A percentile compares a stretch with the other conserved stretches of the same genome.
Evolutionary conservation across 2,329 filamentous ascomycete species (phyloP).

Genomic region (Fusarium dimerum): DNA sequence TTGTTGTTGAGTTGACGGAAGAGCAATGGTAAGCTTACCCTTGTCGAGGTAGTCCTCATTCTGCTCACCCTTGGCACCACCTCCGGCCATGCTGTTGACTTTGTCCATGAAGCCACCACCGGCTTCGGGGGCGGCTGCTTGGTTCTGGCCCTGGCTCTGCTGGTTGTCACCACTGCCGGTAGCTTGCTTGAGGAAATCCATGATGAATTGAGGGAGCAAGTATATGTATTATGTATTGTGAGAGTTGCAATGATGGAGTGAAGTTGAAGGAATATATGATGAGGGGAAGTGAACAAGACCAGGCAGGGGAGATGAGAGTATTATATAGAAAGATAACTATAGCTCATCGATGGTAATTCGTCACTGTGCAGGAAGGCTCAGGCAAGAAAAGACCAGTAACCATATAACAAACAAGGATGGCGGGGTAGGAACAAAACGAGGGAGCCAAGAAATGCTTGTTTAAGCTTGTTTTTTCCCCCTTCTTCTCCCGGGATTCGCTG

Average conservation of each 20-base stretch:
- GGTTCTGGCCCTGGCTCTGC: constrained; percentile 27
- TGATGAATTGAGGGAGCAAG: constrained; percentile 34
- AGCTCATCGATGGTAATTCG: too few species aligned
- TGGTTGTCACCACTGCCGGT: constrained; percentile 39
- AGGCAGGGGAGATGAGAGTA: neutral
- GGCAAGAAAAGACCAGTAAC: neutral
- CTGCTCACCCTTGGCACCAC: constrained; percentile 74
- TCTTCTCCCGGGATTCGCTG: neutral
- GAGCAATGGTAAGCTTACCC: constrained; percentile 46
- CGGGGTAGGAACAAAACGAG: neutral
- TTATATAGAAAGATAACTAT: too few species aligned
- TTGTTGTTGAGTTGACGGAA: neutral
- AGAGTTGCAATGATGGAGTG: neutral
- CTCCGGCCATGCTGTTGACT: constrained; percentile 70
- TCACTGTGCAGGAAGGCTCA: neutral
- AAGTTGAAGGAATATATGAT: neutral
- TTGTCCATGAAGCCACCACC: constrained; percentile 65
- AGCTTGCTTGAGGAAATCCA: constrained; percentile 59
- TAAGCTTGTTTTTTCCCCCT: neutral
- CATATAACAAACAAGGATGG: neutral
- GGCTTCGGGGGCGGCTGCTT: constrained; percentile 27
- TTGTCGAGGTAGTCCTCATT: constrained; percentile 84
- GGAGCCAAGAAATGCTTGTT: constrained; percentile 42
- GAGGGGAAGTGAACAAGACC: neutral
- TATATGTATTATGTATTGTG: neutral